A percentile compares a stretch with the other conserved stretches of the same genome.
Conservation (phyloP, 2,329 filamentous ascomycete genomes). For the Aspergillus novofumigatus region DNA sequence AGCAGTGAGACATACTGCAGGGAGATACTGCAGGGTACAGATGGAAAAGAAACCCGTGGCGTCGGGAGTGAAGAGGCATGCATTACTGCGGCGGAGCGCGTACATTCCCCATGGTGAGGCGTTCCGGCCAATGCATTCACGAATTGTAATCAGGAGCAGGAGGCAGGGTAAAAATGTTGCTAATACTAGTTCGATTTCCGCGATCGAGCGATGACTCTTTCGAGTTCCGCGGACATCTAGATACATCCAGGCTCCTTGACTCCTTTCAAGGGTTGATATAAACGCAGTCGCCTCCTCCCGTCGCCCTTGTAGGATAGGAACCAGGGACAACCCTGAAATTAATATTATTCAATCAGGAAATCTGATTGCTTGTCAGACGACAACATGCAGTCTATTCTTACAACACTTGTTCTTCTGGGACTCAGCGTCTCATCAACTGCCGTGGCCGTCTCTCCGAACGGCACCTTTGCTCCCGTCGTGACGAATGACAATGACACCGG, state of each 20-base stretch:
- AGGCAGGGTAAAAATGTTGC: background rate
- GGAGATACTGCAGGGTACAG: background rate
- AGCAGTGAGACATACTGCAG: background rate
- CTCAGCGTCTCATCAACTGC: conserved; percentile 7
- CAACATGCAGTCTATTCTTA: conserved; percentile 8
- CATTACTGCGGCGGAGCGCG: background rate
- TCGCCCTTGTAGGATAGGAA: background rate
- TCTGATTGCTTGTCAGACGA: background rate
- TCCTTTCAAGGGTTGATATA: background rate
- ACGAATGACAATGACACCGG: conserved; percentile 38
- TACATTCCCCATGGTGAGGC: background rate
- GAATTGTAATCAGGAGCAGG: background rate
- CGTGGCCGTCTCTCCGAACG: background rate
- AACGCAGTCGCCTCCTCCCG: background rate
- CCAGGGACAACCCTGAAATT: background rate
- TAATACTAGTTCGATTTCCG: background rate
- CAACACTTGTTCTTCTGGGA: conserved; percentile 6
- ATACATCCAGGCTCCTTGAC: background rate
- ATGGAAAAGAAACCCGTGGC: background rate
- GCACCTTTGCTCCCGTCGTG: conserved; percentile 40
- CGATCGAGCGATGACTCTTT: background rate
- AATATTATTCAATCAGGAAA: background rate
- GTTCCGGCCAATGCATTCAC: background rate
- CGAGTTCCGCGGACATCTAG: background rate
- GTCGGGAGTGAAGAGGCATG: background rate